These are phyloP conservation scores for Penicillium palitans DNA, from an alignment of 2,329 filamentous ascomycete species.

Conservation along the genomic window DNA sequence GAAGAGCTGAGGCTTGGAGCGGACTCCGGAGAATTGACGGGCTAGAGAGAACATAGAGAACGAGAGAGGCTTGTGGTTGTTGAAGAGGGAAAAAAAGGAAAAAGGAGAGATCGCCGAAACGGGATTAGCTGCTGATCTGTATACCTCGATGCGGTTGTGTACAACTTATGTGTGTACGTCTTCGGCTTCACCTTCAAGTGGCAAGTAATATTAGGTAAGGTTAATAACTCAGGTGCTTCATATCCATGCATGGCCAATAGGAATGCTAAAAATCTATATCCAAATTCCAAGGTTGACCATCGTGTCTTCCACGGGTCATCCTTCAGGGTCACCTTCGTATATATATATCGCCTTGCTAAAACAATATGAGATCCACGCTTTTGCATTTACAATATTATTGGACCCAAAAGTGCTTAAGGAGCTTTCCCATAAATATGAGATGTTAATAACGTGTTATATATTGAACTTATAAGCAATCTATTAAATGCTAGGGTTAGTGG, in stretches of 20 bases:
- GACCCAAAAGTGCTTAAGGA: background rate
- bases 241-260: background rate
- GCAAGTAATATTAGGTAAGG: background rate
- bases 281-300: background rate
- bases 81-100: conserved; percentile 1
- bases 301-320: background rate
- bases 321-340: background rate
- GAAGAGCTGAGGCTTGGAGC: conserved; percentile 18
- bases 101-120: conserved; percentile 20
- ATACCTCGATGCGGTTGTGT: conserved; percentile 7
- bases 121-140: conserved; percentile 18
- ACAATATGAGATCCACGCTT: background rate
- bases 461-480: background rate
- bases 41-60: conserved; percentile 20
- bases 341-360: background rate
- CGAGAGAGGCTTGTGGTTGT: background rate
- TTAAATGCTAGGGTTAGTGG: background rate
- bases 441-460: background rate
- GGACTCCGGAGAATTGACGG: conserved; percentile 18
- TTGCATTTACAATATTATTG: background rate
- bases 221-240: background rate
- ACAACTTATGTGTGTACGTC: background rate
- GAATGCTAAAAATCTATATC: background rate
- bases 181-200: conserved; percentile 1
- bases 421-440: background rate